phyloP scores from a whole-genome alignment of 352 stramenopile species.

The Phytophthora syringae region DNA sequence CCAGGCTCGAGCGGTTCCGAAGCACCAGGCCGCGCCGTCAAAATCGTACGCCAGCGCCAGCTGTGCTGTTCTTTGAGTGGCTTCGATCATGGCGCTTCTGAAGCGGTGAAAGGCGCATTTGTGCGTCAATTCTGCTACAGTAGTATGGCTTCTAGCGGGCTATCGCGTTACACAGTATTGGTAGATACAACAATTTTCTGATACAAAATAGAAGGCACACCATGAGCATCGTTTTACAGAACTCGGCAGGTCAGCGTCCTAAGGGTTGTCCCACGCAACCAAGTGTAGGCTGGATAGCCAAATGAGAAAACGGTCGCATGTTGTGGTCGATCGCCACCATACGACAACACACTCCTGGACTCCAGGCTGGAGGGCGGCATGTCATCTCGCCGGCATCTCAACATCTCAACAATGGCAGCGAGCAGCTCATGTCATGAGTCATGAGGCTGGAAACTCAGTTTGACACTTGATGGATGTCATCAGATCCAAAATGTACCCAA shows the following conservation, averaged over 20 bases:
- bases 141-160: too few relatives aligned
- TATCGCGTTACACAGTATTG: too few relatives aligned
- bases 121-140: slow-evolving; percentile 4
- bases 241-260: neutral
- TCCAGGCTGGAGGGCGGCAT: neutral
- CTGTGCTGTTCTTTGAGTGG: slow-evolving; percentile 1
- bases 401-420: too few relatives aligned
- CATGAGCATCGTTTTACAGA: too few relatives aligned
- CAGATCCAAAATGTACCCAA: too few relatives aligned
- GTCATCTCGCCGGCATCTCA: too few relatives aligned
- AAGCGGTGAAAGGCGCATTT: slow-evolving; percentile 18
- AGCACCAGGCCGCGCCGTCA: slow-evolving; percentile 13
- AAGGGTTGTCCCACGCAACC: slow-evolving; percentile 10
- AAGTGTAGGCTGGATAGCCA: slow-evolving; percentile 19
- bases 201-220: too few relatives aligned
- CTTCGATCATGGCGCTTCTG: neutral
- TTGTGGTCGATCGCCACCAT: slow-evolving; percentile 6
- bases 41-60: slow-evolving; percentile 22
- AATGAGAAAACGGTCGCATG: slow-evolving; percentile 20
- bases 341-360: slow-evolving; percentile 14
- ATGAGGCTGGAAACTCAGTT: too few relatives aligned
- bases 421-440: too few relatives aligned
- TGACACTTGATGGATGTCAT: too few relatives aligned
- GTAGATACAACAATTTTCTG: too few relatives aligned
- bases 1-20: slow-evolving; percentile 9